phyloP scores from a whole-genome alignment of 2,329 filamentous ascomycete species.

The Botrytis elliptica region DNA sequence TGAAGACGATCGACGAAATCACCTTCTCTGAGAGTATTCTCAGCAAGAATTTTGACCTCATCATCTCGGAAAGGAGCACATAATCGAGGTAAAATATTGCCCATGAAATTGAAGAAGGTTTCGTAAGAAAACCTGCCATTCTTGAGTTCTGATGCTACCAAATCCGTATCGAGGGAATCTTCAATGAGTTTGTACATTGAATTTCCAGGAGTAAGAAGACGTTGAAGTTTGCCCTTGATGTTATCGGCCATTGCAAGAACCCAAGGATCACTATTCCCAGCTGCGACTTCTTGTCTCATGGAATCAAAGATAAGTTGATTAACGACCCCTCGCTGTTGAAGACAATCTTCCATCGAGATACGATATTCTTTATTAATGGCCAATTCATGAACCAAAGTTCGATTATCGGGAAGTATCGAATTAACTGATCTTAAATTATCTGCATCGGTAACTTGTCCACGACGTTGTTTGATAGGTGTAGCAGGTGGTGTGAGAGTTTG shows the following conservation, averaged over 20 bases:
- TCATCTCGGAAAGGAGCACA: slow-evolving; percentile 79
- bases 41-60: slow-evolving; percentile 66
- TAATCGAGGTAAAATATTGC: slow-evolving; percentile 70
- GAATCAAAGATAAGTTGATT: slow-evolving; percentile 56
- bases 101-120: slow-evolving; percentile 76
- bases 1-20: slow-evolving; percentile 74
- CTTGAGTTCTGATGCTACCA: slow-evolving; percentile 66
- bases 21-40: slow-evolving; percentile 58
- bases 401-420: slow-evolving; percentile 66
- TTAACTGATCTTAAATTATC: slow-evolving; percentile 39
- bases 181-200: slow-evolving; percentile 73
- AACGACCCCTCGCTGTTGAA: slow-evolving; percentile 60
- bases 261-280: slow-evolving; percentile 64
- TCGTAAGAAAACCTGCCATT: slow-evolving; percentile 77
- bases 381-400: slow-evolving; percentile 74
- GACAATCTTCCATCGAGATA: slow-evolving; percentile 59
- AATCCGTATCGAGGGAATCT: slow-evolving; percentile 71
- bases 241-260: slow-evolving; percentile 69
- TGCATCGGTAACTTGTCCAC: slow-evolving; percentile 27
- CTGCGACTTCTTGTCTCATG: slow-evolving; percentile 61
- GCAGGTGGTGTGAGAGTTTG: slow-evolving; percentile 56
- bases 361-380: slow-evolving; percentile 77
- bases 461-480: slow-evolving; percentile 43
- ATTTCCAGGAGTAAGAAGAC: slow-evolving; percentile 67
- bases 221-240: slow-evolving; percentile 69